These are phyloP conservation scores for Yamadazyma philogaea DNA, from an alignment of 805 yeast species.

Conservation along the genomic window DNA sequence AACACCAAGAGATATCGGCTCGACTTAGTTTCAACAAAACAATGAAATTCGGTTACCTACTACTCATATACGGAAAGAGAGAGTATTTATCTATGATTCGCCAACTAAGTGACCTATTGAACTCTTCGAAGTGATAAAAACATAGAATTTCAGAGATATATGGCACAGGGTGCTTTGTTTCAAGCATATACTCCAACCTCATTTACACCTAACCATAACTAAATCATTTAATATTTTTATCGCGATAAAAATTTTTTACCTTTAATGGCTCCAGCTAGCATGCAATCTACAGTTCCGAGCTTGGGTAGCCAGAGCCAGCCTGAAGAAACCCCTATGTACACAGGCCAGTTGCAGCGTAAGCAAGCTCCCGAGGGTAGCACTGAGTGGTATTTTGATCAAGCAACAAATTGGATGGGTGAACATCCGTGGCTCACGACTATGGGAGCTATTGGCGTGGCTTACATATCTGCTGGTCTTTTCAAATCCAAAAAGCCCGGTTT, in stretches of 20 bases:
- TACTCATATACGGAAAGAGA: no score
- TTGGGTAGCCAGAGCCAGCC: slow-evolving; percentile 21
- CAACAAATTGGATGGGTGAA: slow-evolving; percentile 57
- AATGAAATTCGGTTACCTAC: no score
- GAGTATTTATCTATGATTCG: no score
- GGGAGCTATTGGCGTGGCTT: slow-evolving; percentile 64
- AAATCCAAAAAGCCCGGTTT: slow-evolving; percentile 67
- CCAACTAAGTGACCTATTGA: no score
- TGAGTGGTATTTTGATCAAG: slow-evolving; percentile 65
- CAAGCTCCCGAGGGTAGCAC: slow-evolving; percentile 44
- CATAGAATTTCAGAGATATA: neutral
- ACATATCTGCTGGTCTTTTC: slow-evolving; percentile 64
- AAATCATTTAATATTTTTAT: neutral
- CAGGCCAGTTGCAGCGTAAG: slow-evolving; percentile 41
- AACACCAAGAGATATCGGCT: no score
- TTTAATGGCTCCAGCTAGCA: slow-evolving; percentile 21
- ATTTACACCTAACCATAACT: neutral
- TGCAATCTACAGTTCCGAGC: slow-evolving; percentile 57
- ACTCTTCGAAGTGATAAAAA: no score
- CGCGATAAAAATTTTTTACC: slow-evolving; percentile 4
- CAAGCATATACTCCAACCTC: neutral
- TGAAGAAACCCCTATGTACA: slow-evolving; percentile 22
- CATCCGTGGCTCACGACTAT: slow-evolving; percentile 75
- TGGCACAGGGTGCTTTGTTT: neutral
- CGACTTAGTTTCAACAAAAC: no score